A percentile compares a stretch with the other conserved stretches of the same genome.
phyloP scores from a whole-genome alignment of 1,284 basidiomycete species.

The Rhodotorula glutinis region DNA sequence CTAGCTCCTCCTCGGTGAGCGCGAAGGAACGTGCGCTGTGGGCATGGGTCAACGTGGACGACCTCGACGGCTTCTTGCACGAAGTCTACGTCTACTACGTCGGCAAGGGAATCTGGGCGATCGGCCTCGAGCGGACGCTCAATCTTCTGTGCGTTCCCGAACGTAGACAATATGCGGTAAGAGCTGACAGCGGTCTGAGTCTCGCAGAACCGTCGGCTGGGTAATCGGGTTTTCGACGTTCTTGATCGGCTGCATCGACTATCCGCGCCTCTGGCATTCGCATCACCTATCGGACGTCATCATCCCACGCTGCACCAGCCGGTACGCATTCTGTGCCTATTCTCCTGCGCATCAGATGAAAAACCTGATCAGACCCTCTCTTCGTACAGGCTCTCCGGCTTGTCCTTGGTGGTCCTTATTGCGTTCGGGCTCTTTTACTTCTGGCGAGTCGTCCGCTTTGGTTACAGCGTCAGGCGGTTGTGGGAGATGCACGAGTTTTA shows the following conservation, averaged over 20 bases:
- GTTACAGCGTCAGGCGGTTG: conserved; percentile 62
- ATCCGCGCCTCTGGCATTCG: conserved; percentile 60
- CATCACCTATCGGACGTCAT: conserved; percentile 71
- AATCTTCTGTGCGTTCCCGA: conserved; percentile 77
- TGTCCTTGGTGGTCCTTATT: conserved; percentile 72
- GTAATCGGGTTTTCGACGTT: conserved; percentile 97
- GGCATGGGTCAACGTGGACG: conserved; percentile 98
- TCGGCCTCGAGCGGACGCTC: conserved; percentile 77
- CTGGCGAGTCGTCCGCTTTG: conserved; percentile 55
- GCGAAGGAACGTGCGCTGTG: conserved; percentile 78
- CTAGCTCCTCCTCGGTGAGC: conserved; percentile 14
- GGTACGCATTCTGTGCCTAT: conserved; percentile 54
- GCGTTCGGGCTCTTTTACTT: conserved; percentile 76
- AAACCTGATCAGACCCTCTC: background rate
- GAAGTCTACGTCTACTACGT: conserved; percentile 84
- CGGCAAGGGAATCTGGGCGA: conserved; percentile 92
- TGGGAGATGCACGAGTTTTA: conserved; percentile 89
- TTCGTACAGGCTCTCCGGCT: conserved; percentile 65
- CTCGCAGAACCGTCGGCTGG: conserved; percentile 83
- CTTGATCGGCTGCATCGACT: conserved; percentile 90
- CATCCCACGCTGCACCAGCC: conserved; percentile 72
- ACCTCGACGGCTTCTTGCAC: conserved; percentile 89
- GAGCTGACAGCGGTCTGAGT: background rate
- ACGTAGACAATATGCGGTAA: background rate
- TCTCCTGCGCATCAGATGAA: too few species aligned